Conservation (phyloP, 2,329 filamentous ascomycete species). For the Clonostachys byssicola region DNA sequence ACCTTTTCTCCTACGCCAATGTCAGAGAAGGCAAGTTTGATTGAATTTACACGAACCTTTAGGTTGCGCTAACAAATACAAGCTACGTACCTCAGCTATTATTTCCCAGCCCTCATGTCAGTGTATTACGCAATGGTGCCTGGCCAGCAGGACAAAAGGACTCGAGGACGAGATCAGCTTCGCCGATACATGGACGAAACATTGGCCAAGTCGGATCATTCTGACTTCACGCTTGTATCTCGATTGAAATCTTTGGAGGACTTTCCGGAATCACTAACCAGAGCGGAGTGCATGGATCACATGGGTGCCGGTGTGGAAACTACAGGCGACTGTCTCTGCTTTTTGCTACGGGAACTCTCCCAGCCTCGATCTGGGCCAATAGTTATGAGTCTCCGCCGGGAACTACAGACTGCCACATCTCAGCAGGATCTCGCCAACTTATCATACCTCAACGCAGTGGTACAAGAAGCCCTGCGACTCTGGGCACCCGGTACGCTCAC, state of each 20-base stretch:
- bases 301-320: conserved; percentile 49
- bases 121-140: no score
- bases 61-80: neutral
- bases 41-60: neutral
- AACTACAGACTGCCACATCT: conserved; percentile 19
- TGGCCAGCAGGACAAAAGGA: no score
- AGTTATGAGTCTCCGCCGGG: conserved; percentile 45
- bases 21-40: conserved; percentile 56
- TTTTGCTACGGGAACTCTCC: conserved; percentile 68
- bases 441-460: conserved; percentile 5
- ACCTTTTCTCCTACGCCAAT: conserved; percentile 63
- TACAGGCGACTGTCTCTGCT: conserved; percentile 59
- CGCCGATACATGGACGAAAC: conserved; percentile 49
- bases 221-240: conserved; percentile 1
- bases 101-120: no score
- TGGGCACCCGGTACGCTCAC: conserved; percentile 65
- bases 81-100: no score
- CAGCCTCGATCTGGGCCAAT: conserved; percentile 47
- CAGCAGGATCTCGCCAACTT: conserved; percentile 28
- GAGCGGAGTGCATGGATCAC: conserved; percentile 47
- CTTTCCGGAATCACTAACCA: conserved; percentile 3
- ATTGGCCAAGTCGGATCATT: conserved; percentile 25
- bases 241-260: conserved; percentile 5
- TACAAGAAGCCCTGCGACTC: conserved; percentile 21
- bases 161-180: conserved; percentile 58